Evolutionary conservation across 805 yeast genomes (phyloP), one percentile per base, ranked within the genome.

Genomic region (Debaryomyces hansenii): DNA sequence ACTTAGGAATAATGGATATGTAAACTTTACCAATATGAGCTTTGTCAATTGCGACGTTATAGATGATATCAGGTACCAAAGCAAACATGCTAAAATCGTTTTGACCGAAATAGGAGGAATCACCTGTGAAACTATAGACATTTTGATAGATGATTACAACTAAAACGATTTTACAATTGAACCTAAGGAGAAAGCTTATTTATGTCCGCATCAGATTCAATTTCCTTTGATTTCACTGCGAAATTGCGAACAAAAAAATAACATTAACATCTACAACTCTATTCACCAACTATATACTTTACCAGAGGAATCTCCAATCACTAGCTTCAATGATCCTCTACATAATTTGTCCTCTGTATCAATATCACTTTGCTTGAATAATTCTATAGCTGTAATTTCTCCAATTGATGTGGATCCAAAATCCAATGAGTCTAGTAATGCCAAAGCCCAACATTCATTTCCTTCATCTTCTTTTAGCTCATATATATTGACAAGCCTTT

Each of bases 11-110:
- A 84, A 62, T 2, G 90, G 89, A 57, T 75, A 78, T 1, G 81
- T 79, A 56, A 83, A 80, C 47, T 74, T 70, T 11, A 72, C 71
- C 36, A 85, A 64, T 2, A 84, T 81, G 12, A 65, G 34, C 51
- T 83, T 84, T 2, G 87, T 83, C 28, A 81, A 67, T 54, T 84
- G 89, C 0, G 89, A 79, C 1, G 87, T 85, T 2, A 80, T 56
- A 2, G 88, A 78, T 10, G 87, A 83, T 9, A 81, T 73, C 15
- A 71, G 55, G 55, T 84, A 85, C 90, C 90, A 85, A 33, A 72
- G 50, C 14, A 80, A 53, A 57, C 88, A 83, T 16, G 76, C 55
- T 2, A 67, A 46, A 1, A 75, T 56, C 7, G 75, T 72, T 48
- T 66, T 63, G 32, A 67, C 42, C 48, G 74, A 67, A 33, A 71